A percentile compares a stretch with the other conserved stretches of the same genome.
These are phyloP conservation scores for Seiridium cupressi DNA, from an alignment of 2,329 filamentous ascomycete species.

Conservation along the genomic window DNA sequence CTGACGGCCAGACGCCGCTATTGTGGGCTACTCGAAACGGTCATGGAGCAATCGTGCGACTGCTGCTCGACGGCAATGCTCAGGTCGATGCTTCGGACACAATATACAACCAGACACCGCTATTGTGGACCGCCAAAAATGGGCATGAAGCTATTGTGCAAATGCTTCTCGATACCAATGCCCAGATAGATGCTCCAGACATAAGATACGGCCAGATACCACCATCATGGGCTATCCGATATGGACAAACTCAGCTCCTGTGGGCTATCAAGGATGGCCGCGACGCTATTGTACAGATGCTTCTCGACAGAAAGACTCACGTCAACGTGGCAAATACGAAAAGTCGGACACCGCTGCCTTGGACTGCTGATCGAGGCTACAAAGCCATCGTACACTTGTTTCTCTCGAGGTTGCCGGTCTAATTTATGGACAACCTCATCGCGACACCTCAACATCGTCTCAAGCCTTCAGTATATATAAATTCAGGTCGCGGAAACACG, in stretches of 20 bases:
- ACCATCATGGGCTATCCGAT: neutral
- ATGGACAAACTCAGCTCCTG: neutral
- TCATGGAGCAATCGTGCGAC: neutral
- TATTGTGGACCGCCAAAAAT: neutral
- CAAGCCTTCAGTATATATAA: too few relatives aligned
- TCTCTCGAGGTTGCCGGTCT: too few relatives aligned
- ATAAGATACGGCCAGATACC: conserved; percentile 1
- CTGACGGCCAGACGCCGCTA: neutral
- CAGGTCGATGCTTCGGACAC: neutral
- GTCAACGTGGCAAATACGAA: too few relatives aligned
- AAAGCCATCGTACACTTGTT: too few relatives aligned
- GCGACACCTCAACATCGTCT: too few relatives aligned
- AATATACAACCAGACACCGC: neutral
- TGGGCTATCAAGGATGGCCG: neutral
- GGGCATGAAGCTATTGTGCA: neutral
- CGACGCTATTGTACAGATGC: neutral
- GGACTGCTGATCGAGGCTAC: neutral
- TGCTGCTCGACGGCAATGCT: neutral
- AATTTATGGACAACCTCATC: too few relatives aligned
- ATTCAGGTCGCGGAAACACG: too few relatives aligned
- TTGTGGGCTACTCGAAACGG: neutral
- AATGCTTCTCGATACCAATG: neutral
- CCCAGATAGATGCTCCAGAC: neutral
- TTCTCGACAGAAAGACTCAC: neutral
- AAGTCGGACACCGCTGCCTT: conserved; percentile 2